Evolutionary conservation across 2,329 filamentous ascomycete species (phyloP).

Genomic region (Akanthomyces muscarius): DNA sequence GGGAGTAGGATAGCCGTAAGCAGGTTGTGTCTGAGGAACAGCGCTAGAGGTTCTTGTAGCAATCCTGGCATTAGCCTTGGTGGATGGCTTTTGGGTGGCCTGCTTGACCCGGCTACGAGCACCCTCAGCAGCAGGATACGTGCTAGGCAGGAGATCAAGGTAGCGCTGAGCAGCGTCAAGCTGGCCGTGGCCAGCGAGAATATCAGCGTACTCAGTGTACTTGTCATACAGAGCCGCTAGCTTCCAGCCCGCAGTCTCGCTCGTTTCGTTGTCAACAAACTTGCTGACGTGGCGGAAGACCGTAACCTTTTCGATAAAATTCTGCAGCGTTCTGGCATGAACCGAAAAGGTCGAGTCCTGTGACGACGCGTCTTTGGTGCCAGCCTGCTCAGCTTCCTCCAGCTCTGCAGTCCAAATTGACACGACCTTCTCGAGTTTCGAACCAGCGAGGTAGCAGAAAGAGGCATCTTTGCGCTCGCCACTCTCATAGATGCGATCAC

Average conservation of each 20-base stretch:
- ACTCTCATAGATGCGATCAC: constrained; percentile 81
- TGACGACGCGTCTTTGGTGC: constrained; percentile 59
- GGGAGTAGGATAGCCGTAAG: constrained; percentile 44
- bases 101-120: constrained; percentile 80
- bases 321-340: constrained; percentile 81
- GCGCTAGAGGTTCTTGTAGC: constrained; percentile 29
- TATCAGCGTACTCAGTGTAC: constrained; percentile 95
- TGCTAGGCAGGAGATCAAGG: constrained; percentile 75
- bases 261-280: constrained; percentile 75
- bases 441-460: constrained; percentile 93
- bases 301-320: constrained; percentile 97
- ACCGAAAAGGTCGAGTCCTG: constrained; percentile 85
- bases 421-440: constrained; percentile 96
- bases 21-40: constrained; percentile 39
- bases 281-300: constrained; percentile 92
- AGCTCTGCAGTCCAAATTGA: constrained; percentile 90
- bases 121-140: constrained; percentile 82
- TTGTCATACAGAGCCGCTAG: constrained; percentile 84
- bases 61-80: constrained; percentile 25
- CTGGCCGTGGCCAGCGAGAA: constrained; percentile 85
- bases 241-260: constrained; percentile 78
- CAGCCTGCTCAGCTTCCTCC: constrained; percentile 74
- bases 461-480: constrained; percentile 81
- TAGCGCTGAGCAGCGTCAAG: constrained; percentile 86
- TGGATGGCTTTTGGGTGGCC: constrained; percentile 58